These are phyloP conservation scores for Flaveria brownii DNA, from an alignment of 129 eudicot species.

Conservation along the genomic window DNA sequence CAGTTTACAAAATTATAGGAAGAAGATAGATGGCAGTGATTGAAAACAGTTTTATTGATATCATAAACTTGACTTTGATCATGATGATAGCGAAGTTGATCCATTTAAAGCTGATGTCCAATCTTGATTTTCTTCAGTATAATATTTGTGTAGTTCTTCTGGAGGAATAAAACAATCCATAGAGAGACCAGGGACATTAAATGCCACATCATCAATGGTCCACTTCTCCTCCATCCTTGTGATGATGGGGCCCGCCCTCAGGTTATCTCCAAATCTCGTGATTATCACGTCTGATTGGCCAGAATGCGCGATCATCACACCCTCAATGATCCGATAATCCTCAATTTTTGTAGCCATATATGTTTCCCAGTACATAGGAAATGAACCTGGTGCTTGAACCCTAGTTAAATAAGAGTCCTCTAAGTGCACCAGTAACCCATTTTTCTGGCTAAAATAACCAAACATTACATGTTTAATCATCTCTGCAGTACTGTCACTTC, in stretches of 20 bases:
- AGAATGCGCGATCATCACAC: conserved; percentile 84
- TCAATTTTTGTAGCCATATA: conserved; percentile 79
- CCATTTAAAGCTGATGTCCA: conserved; percentile 50
- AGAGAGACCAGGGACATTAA: conserved; percentile 92
- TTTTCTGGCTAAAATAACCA: conserved; percentile 93
- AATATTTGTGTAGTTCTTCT: conserved; percentile 57
- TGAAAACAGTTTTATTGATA: conserved; percentile 24
- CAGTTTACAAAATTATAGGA: conserved; percentile 26
- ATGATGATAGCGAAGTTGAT: conserved; percentile 23
- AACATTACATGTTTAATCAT: conserved; percentile 87
- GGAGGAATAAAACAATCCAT: conserved; percentile 88
- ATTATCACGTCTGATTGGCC: conserved; percentile 79
- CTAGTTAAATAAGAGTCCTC: conserved; percentile 94
- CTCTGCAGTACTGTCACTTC: conserved; percentile 92
- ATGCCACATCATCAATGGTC: conserved; percentile 82
- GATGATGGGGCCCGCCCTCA: conserved; percentile 66
- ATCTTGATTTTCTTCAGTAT: conserved; percentile 45
- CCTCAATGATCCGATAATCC: conserved; percentile 74
- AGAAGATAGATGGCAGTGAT: conserved; percentile 23
- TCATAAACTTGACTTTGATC: conserved; percentile 11
- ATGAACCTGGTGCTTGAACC: conserved; percentile 81
- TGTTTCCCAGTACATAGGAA: conserved; percentile 92
- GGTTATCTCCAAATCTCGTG: conserved; percentile 80
- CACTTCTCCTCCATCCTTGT: conserved; percentile 89
- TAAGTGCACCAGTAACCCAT: conserved; percentile 68